Evolutionary conservation across 208 protist genomes (phyloP), one percentile per base, ranked within the genome.

Genomic region (Trypanosoma vivax): DNA sequence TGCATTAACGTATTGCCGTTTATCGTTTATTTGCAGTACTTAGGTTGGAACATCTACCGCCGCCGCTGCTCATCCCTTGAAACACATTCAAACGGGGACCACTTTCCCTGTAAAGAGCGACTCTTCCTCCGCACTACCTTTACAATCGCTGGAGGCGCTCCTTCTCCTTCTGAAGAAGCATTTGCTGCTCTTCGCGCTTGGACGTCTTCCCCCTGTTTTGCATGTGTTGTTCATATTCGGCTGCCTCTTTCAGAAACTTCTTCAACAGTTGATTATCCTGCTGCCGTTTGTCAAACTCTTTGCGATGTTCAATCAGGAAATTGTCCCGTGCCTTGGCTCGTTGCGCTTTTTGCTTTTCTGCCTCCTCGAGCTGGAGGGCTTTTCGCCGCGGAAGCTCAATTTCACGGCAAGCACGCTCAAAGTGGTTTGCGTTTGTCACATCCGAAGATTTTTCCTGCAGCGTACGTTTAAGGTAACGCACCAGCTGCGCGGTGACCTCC

Each of bases 101-200:
- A n/a, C n/a, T n/a, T n/a, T n/a, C n/a, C n/a, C n/a, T n/a, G n/a
- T n/a, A n/a, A n/a, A n/a, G n/a, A n/a, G n/a, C n/a, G n/a, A n/a
- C n/a, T n/a, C n/a, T n/a, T n/a, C n/a, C n/a, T n/a, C n/a, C n/a
- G n/a, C n/a, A n/a, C n/a, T n/a, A n/a, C n/a, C n/a, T n/a, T n/a
- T n/a, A n/a, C n/a, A n/a, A n/a, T n/a, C n/a, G n/a, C n/a, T 67
- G 53, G 4, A 88, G 64, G 29, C 77, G 79, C 13, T 62, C 66
- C 73, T 73, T 85, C 50, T 94, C 86, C 34, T 78, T 52, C 39
- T 89, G 65, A 19, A 90, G 70, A 0, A 84, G 70, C 29, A 61
- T 72, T 51, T 86, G 69, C 46, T 94, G 77, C 39, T 81, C 80
- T 46, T 88, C 79, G 51, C 73, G 73, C 69, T 90, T 94, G 35